Conservation (phyloP, 208 protist species). For the Histomonas meleagridis region DNA sequence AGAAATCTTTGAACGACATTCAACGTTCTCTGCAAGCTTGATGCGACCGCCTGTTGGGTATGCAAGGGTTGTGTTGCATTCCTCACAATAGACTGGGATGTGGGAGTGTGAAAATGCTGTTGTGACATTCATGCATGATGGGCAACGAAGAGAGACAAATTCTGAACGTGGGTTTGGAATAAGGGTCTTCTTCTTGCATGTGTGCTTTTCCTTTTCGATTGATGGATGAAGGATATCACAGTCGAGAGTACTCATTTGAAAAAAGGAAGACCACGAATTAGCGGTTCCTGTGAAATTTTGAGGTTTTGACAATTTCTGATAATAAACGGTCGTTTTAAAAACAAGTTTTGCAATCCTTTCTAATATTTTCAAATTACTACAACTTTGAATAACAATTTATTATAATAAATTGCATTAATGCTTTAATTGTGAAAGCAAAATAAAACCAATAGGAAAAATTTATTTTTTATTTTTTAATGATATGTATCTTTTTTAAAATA, state of each 20-base stretch:
- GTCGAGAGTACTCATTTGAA: background rate
- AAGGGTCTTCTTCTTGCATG: slow-evolving; percentile 2
- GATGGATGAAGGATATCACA: slow-evolving; percentile 2
- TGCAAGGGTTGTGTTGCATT: background rate
- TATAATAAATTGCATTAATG: too few species aligned
- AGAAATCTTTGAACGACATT: background rate
- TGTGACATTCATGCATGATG: background rate
- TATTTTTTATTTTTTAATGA: too few species aligned
- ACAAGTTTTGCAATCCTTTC: too few species aligned
- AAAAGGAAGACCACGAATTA: background rate
- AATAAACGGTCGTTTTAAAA: too few species aligned
- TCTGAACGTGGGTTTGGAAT: slow-evolving; percentile 25
- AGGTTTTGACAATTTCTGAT: too few species aligned
- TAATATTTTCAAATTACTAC: too few species aligned
- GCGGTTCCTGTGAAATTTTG: too few species aligned
- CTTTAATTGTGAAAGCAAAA: too few species aligned
- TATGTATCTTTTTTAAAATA: too few species aligned
- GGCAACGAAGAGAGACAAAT: slow-evolving; percentile 13
- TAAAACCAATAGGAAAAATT: too few species aligned
- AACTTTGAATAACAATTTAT: too few species aligned
- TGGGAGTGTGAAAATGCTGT: slow-evolving; percentile 6
- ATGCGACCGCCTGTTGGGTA: background rate
- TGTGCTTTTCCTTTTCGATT: background rate
- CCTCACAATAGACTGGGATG: background rate
- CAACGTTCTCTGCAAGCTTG: background rate